These are phyloP conservation scores for Fusarium sp. DNA, from an alignment of 2,329 filamentous ascomycete genomes.

Conservation along the genomic window DNA sequence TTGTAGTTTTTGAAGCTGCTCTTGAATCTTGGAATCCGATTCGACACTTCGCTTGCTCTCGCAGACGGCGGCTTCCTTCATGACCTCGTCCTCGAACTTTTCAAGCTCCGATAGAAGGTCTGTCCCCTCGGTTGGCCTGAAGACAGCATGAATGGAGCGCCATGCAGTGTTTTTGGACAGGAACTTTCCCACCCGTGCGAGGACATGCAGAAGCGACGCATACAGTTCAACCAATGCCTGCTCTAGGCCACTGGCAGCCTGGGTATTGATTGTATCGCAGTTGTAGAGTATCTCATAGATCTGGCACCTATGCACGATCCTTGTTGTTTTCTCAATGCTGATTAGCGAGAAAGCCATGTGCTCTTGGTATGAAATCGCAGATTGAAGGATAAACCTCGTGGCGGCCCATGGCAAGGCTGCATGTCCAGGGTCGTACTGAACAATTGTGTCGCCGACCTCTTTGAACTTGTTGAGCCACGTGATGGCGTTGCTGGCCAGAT, in stretches of 20 bases:
- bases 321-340: background rate
- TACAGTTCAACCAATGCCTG: background rate
- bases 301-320: background rate
- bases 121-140: background rate
- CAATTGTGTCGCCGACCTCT: background rate
- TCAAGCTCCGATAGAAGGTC: background rate
- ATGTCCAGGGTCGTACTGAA: background rate
- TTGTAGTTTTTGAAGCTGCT: background rate
- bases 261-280: background rate
- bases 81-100: background rate
- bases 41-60: background rate
- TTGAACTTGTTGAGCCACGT: background rate
- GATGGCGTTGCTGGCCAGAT: background rate
- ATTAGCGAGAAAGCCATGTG: background rate
- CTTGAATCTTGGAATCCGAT: background rate
- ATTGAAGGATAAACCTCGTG: background rate
- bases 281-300: background rate
- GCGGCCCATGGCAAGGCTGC: background rate
- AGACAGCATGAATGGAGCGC: background rate
- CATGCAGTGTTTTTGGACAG: background rate
- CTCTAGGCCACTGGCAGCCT: background rate
- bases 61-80: background rate
- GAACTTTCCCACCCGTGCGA: background rate
- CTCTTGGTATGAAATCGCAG: background rate
- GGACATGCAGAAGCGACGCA: background rate